Evolutionary conservation across 495 filamentous ascomycete species (phyloP), one percentile per base, ranked within the genome.

Genomic region (Glutinoglossum americanum): DNA sequence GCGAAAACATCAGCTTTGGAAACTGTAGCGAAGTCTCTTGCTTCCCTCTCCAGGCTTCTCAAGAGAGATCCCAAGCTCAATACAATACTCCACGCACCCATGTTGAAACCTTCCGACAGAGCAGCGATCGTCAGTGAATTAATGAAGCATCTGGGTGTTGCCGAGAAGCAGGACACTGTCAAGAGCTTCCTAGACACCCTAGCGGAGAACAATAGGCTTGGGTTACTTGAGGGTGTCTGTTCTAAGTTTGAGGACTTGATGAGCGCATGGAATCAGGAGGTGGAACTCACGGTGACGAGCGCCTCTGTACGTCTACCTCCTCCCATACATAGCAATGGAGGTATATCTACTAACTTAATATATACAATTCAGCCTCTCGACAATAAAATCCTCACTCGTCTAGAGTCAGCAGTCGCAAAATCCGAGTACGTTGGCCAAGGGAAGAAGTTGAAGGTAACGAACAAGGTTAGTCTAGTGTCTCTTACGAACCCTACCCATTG

Each of bases 391-490:
- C 74, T 97, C 65, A 68, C 63, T 63, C 84, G 90, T 64, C 80
- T 98, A 62, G 89, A 97, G 75, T 74, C 74, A 63, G 87, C 89
- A 61, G 82, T 97, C 62, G 64, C 83, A 69, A 97, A 94, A 79
- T 94, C 88, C 47, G 72, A 79, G 68, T 89, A 84, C 73, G 79
- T 87, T 62, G 88, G 87, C 65, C 79, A 84, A 67, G 90, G 89
- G 72, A 89, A 95, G 83, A 96, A 93, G 77, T 79, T 97, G 70
- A 96, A 94, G 80, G 83, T 97, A 62, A 82, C 88, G 58, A 83
- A 93, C 72, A 87, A 85, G 76, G 87, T 90, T 69, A 63, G 72
- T 72, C 55, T 32, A 37, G 11, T 21, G 19, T 19, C 57, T 21
- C 19, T n/a, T 1, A 32, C 28, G 32, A 1, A 6, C 9, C 15